Evolutionary conservation across 2,329 filamentous ascomycete genomes (phyloP).

Genomic region (Colletotrichum echinochloae): DNA sequence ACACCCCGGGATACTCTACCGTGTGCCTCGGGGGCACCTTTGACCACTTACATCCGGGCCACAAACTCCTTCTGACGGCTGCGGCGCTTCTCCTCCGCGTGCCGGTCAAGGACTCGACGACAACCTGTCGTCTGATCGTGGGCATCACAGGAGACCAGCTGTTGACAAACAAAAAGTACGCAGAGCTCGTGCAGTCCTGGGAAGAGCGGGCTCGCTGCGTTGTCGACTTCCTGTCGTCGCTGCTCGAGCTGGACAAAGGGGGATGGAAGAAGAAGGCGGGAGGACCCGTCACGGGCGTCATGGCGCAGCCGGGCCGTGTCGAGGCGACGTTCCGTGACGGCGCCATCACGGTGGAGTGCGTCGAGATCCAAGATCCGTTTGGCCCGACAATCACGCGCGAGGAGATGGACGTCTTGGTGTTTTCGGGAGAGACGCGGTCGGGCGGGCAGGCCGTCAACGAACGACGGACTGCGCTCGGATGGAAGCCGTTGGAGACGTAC

Average conservation of each 20-base stretch:
- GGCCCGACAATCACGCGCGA: constrained; percentile 90
- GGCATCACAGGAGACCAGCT: constrained; percentile 92
- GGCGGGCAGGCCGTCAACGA: constrained; percentile 89
- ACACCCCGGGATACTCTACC: constrained; percentile 44
- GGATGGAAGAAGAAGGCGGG: constrained; percentile 59
- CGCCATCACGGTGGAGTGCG: constrained; percentile 77
- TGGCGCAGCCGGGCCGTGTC: constrained; percentile 54
- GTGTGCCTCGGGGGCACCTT: constrained; percentile 94
- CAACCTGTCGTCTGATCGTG: constrained; percentile 74
- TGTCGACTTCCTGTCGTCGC: constrained; percentile 78
- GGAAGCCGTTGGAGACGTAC: constrained; percentile 81
- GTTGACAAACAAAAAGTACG: constrained; percentile 89
- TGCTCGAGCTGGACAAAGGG: constrained; percentile 58
- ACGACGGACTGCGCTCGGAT: constrained; percentile 81
- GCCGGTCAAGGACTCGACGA: constrained; percentile 51
- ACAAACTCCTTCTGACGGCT: constrained; percentile 96
- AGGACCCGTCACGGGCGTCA: constrained; percentile 47
- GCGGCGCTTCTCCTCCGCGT: constrained; percentile 78
- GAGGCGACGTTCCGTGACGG: constrained; percentile 69
- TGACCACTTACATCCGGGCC: constrained; percentile 93
- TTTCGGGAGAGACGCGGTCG: constrained; percentile 87
- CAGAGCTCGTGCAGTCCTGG: constrained; percentile 86
- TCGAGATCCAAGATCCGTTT: constrained; percentile 87
- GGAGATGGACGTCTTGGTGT: constrained; percentile 81
- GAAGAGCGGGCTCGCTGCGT: constrained; percentile 75